phyloP scores from a whole-genome alignment of 805 yeast species.

The Candida corydali region DNA sequence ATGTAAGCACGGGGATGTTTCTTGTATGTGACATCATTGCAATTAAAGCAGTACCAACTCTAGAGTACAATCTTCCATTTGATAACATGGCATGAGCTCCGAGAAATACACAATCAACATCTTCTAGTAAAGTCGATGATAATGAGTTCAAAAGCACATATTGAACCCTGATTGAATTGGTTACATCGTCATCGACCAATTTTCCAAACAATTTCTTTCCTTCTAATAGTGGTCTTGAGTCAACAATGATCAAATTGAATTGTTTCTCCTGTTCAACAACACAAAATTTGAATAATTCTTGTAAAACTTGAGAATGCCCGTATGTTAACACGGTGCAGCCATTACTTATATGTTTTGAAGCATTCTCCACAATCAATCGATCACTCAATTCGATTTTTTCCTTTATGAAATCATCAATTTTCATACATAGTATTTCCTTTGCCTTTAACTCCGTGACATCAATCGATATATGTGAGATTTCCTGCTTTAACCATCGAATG shows the following conservation, averaged over 20 bases:
- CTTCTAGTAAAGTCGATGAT: constrained; percentile 69
- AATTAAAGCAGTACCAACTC: constrained; percentile 92
- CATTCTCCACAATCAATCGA: constrained; percentile 74
- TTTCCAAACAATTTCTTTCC: constrained; percentile 74
- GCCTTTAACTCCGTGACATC: constrained; percentile 68
- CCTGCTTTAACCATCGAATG: constrained; percentile 94
- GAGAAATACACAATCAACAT: constrained; percentile 84
- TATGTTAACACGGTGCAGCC: constrained; percentile 81
- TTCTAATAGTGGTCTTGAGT: constrained; percentile 91
- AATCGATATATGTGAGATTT: constrained; percentile 76
- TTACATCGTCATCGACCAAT: constrained; percentile 37
- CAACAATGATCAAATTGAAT: constrained; percentile 82
- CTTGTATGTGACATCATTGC: constrained; percentile 88
- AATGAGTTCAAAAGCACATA: constrained; percentile 79
- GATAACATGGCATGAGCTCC: constrained; percentile 98
- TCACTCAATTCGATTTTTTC: constrained; percentile 85
- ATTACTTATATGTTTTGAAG: constrained; percentile 69
- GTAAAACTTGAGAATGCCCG: constrained; percentile 83
- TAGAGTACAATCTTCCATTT: constrained; percentile 85
- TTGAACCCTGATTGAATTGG: constrained; percentile 52
- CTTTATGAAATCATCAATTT: constrained; percentile 74
- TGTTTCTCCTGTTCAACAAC: constrained; percentile 52
- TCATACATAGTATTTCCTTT: constrained; percentile 55
- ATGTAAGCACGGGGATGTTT: constrained; percentile 89
- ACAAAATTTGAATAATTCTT: constrained; percentile 68